These are phyloP conservation scores for Gnomoniopsis smithogilvyi DNA, from an alignment of 2,329 filamentous ascomycete species.

Conservation along the genomic window DNA sequence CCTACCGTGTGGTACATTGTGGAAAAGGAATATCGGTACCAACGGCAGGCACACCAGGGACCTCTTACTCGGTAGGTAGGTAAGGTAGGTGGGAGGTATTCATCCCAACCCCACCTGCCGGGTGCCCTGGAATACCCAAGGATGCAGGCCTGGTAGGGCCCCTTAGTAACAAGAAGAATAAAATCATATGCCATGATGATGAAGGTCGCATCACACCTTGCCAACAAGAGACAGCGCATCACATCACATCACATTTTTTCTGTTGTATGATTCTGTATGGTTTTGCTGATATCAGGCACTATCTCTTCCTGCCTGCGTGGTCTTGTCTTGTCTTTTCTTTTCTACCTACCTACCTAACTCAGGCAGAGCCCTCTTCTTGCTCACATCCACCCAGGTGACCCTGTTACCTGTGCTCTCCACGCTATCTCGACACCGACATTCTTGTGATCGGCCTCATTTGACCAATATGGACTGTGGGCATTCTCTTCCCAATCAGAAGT, in stretches of 20 bases:
- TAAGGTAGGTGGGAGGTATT: too few relatives aligned
- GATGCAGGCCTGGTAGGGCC: background rate
- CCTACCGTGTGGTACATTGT: too few relatives aligned
- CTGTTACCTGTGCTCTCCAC: background rate
- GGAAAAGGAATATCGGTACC: too few relatives aligned
- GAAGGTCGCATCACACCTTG: too few relatives aligned
- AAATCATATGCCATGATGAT: background rate
- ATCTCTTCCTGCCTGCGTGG: background rate
- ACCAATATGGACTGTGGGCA: slow-evolving; percentile 8
- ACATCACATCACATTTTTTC: background rate
- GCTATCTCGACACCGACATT: slow-evolving; percentile 14
- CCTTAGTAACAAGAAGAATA: background rate
- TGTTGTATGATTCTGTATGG: background rate
- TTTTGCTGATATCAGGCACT: background rate
- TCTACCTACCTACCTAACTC: background rate
- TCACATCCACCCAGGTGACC: background rate
- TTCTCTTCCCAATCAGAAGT: slow-evolving; percentile 7
- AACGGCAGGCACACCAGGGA: too few relatives aligned
- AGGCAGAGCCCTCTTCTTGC: background rate
- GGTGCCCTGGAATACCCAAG: background rate
- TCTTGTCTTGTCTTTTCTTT: background rate
- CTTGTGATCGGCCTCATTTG: slow-evolving; percentile 16
- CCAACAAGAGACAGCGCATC: background rate
- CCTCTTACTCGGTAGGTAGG: too few relatives aligned
- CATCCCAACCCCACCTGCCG: too few relatives aligned